A percentile compares a stretch with the other conserved stretches of the same genome.
phyloP scores from a whole-genome alignment of 345 rosid genomes.

The sweet orange (Citrus sinensis) region DVS_A1.0 CM039166.1:23270501-23271000 shows the following conservation, averaged over 20 bases:
- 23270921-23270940: not conserved
- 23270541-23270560: not conserved
- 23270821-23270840: not conserved
- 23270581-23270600: not conserved
- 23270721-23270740: constrained; percentile 79
- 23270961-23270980: not conserved
- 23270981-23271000: not conserved
- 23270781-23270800: constrained; percentile 69
- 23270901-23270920: not conserved
- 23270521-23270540: too few relatives aligned
- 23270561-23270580: not conserved
- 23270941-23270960: not conserved
- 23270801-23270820: not conserved
- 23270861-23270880: not conserved
- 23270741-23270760: constrained; percentile 78
- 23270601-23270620: not conserved
- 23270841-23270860: not conserved
- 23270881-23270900: not conserved
- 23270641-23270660: not conserved
- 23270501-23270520: too few relatives aligned
- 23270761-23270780: constrained; percentile 49
- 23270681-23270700: constrained; percentile 84
- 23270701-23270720: constrained; percentile 59
- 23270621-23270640: not conserved
- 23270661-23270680: constrained; percentile 60